Evolutionary conservation across 305 asterid genomes (phyloP).

Genomic region (Fraxinus latifolia): DNA sequence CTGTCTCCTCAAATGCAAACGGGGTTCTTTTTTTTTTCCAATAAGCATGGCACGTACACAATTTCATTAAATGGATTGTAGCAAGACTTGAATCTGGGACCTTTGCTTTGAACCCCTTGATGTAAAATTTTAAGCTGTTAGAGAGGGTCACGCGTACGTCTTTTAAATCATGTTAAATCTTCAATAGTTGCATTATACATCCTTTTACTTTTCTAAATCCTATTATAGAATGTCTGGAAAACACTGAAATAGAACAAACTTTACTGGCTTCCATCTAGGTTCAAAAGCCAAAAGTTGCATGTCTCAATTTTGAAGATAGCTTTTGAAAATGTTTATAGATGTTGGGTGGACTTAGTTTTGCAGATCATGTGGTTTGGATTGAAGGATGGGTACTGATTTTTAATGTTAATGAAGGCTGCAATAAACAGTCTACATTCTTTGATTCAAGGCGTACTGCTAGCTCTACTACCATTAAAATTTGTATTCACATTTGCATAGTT

Average conservation of each 20-base stretch:
- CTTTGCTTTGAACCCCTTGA: neutral
- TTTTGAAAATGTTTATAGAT: no score
- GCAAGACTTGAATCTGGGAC: neutral
- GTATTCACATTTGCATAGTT: neutral
- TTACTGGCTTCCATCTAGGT: neutral
- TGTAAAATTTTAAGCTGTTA: no score
- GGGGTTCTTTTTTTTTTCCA: neutral
- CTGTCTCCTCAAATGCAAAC: neutral
- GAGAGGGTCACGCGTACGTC: neutral
- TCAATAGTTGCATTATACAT: no score
- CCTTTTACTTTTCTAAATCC: no score
- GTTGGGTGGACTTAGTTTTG: no score
- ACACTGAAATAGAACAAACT: neutral
- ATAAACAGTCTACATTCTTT: neutral
- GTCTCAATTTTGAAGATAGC: neutral
- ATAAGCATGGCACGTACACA: neutral
- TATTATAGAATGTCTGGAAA: neutral
- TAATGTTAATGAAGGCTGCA: neutral
- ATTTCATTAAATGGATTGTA: neutral
- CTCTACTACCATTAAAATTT: neutral
- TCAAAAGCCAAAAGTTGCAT: neutral
- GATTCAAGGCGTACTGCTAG: neutral
- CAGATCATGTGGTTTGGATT: neutral
- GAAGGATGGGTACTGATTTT: neutral
- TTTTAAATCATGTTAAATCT: neutral